Conservation (phyloP, 352 stramenopile genomes). For the Globisporangium solare region DNA sequence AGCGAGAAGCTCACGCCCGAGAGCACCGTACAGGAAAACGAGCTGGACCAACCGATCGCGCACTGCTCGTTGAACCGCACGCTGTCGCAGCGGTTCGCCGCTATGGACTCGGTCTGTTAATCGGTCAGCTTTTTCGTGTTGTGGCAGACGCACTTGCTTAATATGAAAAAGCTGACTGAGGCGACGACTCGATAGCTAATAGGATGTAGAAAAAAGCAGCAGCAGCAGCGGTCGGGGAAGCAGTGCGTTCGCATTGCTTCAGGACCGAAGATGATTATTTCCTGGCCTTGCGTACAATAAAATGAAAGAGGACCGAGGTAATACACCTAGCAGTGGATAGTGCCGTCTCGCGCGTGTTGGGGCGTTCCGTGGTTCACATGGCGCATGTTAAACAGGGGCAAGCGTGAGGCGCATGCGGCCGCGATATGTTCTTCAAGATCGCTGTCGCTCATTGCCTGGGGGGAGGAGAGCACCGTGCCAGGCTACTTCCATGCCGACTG, state of each 20-base stretch:
- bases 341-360: background rate
- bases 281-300: background rate
- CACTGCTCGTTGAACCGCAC: slow-evolving; percentile 75
- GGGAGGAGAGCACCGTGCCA: background rate
- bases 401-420: too few relatives aligned
- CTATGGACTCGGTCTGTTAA: slow-evolving; percentile 77
- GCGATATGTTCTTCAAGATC: background rate
- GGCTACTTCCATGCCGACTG: background rate
- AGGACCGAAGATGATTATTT: background rate
- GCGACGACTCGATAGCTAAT: background rate
- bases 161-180: slow-evolving; percentile 1
- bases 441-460: too few relatives aligned
- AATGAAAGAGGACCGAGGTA: background rate
- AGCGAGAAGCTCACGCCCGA: slow-evolving; percentile 15
- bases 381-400: background rate
- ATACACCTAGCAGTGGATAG: background rate
- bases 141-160: background rate
- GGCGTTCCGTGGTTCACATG: background rate
- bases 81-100: slow-evolving; percentile 69
- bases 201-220: background rate
- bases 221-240: background rate
- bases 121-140: background rate
- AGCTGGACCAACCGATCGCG: slow-evolving; percentile 57
- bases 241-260: background rate
- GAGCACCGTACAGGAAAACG: slow-evolving; percentile 34